These are phyloP conservation scores for Spatholobus suberectus DNA, from an alignment of 306 rosid species.

Conservation along the genomic window DNA sequence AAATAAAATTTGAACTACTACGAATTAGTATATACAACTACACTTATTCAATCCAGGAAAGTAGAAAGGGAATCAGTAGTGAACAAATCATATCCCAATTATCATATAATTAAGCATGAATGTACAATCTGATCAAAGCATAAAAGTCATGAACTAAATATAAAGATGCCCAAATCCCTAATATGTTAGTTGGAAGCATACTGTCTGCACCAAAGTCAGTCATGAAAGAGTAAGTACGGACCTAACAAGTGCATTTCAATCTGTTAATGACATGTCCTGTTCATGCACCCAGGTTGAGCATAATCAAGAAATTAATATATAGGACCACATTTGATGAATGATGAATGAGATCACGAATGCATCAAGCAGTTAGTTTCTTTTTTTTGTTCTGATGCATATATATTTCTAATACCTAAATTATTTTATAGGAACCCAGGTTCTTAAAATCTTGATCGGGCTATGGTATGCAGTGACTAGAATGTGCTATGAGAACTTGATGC, in stretches of 20 bases:
- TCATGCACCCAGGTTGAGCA: neutral
- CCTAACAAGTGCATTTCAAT: neutral
- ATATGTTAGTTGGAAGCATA: neutral
- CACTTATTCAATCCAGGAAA: constrained; percentile 4
- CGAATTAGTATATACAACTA: constrained; percentile 11
- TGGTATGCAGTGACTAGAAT: neutral
- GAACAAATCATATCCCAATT: constrained; percentile 18
- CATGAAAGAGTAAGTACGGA: neutral
- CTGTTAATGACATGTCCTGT: neutral
- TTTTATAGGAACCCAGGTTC: neutral
- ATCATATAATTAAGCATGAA: constrained; percentile 3
- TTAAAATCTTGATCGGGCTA: neutral
- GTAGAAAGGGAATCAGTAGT: no score
- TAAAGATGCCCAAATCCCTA: constrained; percentile 1
- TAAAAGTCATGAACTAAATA: neutral
- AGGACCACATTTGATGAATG: neutral
- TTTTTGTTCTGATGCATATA: neutral
- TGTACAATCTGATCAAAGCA: neutral
- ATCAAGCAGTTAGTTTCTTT: neutral
- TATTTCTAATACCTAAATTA: neutral
- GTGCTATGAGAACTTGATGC: neutral
- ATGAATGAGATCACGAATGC: neutral
- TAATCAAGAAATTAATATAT: neutral
- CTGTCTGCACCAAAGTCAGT: neutral
- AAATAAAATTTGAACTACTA: neutral